These are phyloP conservation scores for Retiboletus fuscus DNA, from an alignment of 1,284 basidiomycete genomes.

Conservation along the genomic window DNA sequence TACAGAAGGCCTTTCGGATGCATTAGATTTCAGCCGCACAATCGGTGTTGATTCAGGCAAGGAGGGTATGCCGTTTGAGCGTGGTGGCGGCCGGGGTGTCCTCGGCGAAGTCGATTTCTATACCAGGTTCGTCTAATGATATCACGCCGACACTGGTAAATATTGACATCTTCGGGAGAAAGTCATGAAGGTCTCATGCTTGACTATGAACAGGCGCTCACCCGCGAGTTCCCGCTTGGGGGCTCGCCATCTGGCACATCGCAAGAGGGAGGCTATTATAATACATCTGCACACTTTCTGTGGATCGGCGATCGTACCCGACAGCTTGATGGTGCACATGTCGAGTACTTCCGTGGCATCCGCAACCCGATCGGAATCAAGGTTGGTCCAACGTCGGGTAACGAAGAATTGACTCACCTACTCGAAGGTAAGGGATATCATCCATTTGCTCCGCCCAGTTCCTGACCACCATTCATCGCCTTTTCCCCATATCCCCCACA, in stretches of 20 bases:
- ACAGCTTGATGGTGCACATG: conserved; percentile 91
- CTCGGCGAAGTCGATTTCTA: conserved; percentile 95
- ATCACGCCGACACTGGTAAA: not conserved
- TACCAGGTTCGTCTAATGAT: conserved; percentile 71
- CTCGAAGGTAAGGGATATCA: conserved; percentile 75
- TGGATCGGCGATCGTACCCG: conserved; percentile 99
- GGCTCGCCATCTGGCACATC: conserved; percentile 11
- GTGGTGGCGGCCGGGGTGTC: conserved; percentile 76
- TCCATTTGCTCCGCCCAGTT: not conserved
- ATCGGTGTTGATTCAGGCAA: conserved; percentile 77
- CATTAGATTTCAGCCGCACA: conserved; percentile 92
- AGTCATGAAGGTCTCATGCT: conserved; percentile 96
- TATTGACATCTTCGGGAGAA: conserved; percentile 19
- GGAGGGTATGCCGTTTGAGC: conserved; percentile 68
- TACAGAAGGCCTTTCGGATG: conserved; percentile 87
- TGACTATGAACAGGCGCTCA: conserved; percentile 93
- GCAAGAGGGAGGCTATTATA: conserved; percentile 70
- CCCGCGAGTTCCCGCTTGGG: conserved; percentile 65
- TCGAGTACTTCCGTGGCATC: conserved; percentile 95
- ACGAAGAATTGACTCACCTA: conserved; percentile 84
- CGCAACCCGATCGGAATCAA: conserved; percentile 98
- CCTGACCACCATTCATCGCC: not conserved
- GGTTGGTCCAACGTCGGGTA: conserved; percentile 89
- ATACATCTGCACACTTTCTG: conserved; percentile 92
- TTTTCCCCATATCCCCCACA: not conserved